These are phyloP conservation scores for Aspergillus luchuensis DNA, from an alignment of 2,329 filamentous ascomycete genomes.

Conservation along the genomic window DNA sequence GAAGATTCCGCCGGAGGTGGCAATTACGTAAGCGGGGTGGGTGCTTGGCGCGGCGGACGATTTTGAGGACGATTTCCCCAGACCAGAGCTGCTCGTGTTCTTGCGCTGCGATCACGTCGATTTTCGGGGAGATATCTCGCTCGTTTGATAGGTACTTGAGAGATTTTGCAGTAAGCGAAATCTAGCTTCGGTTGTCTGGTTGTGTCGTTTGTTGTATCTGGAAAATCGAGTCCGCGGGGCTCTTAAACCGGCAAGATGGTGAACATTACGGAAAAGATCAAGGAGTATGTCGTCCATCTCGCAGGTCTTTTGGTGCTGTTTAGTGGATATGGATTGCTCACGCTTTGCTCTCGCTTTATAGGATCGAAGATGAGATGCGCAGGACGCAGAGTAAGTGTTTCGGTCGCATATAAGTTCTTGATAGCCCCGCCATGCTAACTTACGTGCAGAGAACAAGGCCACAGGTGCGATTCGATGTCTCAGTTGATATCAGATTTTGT, in stretches of 20 bases:
- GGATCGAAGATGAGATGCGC: conserved; percentile 99
- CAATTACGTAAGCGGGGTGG: conserved; percentile 19
- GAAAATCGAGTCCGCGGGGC: conserved; percentile 27
- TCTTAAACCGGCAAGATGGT: conserved; percentile 67
- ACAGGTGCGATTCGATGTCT: conserved; percentile 68
- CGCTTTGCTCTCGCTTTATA: conserved; percentile 42
- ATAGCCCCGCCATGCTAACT: conserved; percentile 37
- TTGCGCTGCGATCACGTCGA: neutral
- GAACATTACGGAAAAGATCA: conserved; percentile 99
- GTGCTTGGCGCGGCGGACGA: conserved; percentile 23
- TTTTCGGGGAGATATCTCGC: neutral
- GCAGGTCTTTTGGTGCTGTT: neutral
- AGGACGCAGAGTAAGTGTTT: conserved; percentile 85
- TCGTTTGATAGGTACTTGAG: neutral
- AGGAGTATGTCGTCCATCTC: conserved; percentile 68
- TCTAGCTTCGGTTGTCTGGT: neutral
- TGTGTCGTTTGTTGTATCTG: conserved; percentile 1
- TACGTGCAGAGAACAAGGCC: conserved; percentile 85
- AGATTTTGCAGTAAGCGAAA: neutral
- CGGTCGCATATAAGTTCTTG: conserved; percentile 10
- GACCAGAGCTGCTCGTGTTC: neutral
- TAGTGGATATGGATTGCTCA: conserved; percentile 9
- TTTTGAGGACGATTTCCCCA: conserved; percentile 22
- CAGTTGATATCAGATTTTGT: neutral
- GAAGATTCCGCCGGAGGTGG: conserved; percentile 11